These are phyloP conservation scores for Fomitopsis schrenkii DNA, from an alignment of 1,284 basidiomycete species.

Conservation along the genomic window DNA sequence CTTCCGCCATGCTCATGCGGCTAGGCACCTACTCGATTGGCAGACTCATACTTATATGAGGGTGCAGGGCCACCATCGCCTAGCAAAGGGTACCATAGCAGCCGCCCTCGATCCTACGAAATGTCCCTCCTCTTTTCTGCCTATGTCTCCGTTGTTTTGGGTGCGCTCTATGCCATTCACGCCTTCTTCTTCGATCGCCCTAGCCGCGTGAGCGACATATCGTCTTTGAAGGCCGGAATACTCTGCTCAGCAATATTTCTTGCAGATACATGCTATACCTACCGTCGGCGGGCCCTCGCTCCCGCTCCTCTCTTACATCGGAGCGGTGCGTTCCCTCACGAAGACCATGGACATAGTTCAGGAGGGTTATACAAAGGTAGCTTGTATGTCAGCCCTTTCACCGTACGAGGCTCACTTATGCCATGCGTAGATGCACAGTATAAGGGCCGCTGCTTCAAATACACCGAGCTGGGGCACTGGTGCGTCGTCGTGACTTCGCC, in stretches of 20 bases:
- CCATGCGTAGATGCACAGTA: constrained; percentile 5
- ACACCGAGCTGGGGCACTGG: constrained; percentile 32
- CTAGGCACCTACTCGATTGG: too few relatives aligned
- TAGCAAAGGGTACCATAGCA: too few relatives aligned
- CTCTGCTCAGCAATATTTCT: background rate
- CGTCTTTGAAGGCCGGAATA: background rate
- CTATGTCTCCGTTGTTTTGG: too few relatives aligned
- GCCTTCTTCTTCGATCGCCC: background rate
- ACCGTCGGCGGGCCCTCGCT: constrained; percentile 35
- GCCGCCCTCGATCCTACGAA: too few relatives aligned
- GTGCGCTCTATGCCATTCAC: too few relatives aligned
- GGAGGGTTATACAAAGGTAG: constrained; percentile 34
- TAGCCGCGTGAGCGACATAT: background rate
- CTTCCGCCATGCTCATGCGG: too few relatives aligned
- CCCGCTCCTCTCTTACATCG: constrained; percentile 32
- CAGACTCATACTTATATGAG: too few relatives aligned
- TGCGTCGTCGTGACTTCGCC: constrained; percentile 22
- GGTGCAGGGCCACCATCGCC: too few relatives aligned
- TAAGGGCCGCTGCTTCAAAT: constrained; percentile 22
- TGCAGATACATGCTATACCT: constrained; percentile 20
- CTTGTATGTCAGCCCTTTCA: background rate
- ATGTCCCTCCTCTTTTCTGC: too few relatives aligned
- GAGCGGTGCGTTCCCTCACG: constrained; percentile 24
- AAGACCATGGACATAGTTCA: constrained; percentile 30
- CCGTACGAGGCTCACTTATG: background rate